Percentiles rank a stretch among this genome's conserved stretches.
Evolutionary conservation across 805 yeast genomes (phyloP).

Genomic region (Teunomyces pallodes): DNA sequence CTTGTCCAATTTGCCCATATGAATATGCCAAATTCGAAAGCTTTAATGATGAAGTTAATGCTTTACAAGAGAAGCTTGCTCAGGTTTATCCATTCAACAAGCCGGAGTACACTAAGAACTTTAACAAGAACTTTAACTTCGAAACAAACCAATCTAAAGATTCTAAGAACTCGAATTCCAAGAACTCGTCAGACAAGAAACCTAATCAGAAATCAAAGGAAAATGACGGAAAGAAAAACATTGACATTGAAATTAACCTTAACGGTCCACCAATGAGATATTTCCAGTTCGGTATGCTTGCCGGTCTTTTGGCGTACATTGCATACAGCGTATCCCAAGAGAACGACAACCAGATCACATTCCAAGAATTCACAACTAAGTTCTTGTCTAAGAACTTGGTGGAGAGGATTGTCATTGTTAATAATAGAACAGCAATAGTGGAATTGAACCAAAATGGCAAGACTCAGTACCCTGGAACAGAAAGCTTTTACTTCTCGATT

Average conservation of each 20-base stretch:
- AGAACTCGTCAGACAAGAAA: conserved; percentile 8
- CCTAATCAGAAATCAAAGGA: conserved; percentile 6
- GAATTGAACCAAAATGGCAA: conserved; percentile 62
- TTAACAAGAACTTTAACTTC: conserved; percentile 2
- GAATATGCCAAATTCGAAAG: conserved; percentile 20
- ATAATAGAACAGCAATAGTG: conserved; percentile 72
- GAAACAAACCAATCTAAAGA: conserved; percentile 4
- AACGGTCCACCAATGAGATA: conserved; percentile 20
- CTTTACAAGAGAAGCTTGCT: conserved; percentile 6
- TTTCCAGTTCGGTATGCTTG: conserved; percentile 32
- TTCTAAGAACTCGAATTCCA: conserved; percentile 1
- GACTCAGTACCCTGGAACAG: conserved; percentile 38
- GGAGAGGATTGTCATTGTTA: conserved; percentile 67
- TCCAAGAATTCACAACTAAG: conserved; percentile 84
- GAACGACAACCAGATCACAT: conserved; percentile 58
- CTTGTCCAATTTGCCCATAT: conserved; percentile 28
- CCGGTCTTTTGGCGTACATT: conserved; percentile 25
- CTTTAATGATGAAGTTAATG: conserved; percentile 11
- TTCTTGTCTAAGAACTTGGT: conserved; percentile 79
- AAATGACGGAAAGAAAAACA: conserved; percentile 10
- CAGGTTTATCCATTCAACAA: conserved; percentile 1
- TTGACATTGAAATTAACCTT: conserved; percentile 25
- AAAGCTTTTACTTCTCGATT: conserved; percentile 58
- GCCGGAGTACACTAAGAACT: not conserved
- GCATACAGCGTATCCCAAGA: conserved; percentile 19